Conservation (phyloP, 23 red algal species). For the Cyanidioschyzon merolae region DNA sequence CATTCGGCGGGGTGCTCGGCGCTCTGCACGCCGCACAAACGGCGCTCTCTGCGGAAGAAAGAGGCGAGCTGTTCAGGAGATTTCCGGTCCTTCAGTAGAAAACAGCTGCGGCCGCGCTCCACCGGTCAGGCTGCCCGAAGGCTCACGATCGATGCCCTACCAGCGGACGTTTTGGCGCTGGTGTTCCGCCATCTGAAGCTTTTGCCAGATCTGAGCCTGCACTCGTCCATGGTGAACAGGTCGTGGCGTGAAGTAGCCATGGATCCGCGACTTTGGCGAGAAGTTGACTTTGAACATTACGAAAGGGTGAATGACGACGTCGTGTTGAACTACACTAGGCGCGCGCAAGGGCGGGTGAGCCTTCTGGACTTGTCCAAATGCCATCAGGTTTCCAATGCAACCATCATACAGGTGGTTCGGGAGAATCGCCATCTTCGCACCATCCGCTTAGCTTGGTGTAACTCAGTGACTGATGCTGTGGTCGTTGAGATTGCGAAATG, state of each 20-base stretch:
- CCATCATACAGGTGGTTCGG: background rate
- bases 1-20: background rate
- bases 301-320: background rate
- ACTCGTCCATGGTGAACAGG: background rate
- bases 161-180: background rate
- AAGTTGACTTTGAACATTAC: background rate
- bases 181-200: constrained; percentile 1
- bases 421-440: background rate
- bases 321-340: background rate
- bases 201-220: background rate
- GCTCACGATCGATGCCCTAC: background rate
- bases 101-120: background rate
- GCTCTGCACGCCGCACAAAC: constrained; percentile 4
- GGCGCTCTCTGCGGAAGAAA: background rate
- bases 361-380: constrained; percentile 6
- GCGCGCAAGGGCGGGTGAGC: background rate
- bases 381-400: constrained; percentile 4
- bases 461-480: background rate
- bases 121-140: background rate
- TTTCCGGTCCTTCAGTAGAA: background rate
- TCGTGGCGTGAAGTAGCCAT: background rate
- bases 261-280: constrained; percentile 1
- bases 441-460: background rate
- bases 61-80: background rate
- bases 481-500: background rate